phyloP scores from a whole-genome alignment of 345 rosid genomes.

The Acer yangbiense region DNA sequence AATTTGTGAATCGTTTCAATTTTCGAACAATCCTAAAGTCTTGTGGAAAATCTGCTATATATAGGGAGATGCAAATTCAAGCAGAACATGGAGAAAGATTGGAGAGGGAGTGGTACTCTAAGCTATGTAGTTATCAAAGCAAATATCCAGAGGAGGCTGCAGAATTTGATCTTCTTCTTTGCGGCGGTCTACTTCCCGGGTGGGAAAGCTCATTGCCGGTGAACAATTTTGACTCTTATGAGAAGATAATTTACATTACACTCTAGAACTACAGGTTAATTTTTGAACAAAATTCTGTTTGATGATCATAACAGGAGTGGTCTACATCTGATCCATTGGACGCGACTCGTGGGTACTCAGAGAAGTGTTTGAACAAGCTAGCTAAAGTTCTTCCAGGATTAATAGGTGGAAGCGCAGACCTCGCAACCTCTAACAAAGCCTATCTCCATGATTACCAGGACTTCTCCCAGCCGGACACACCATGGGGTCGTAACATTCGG shows the following conservation, averaged over 20 bases:
- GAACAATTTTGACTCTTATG: not conserved
- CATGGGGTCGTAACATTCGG: conserved; percentile 32
- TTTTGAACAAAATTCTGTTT: not conserved
- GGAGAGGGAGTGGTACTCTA: conserved; percentile 36
- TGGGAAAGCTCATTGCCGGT: conserved; percentile 44
- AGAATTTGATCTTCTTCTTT: conserved; percentile 29
- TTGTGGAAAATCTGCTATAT: not conserved
- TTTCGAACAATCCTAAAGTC: not conserved
- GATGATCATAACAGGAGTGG: conserved; percentile 32
- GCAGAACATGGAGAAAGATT: conserved; percentile 18
- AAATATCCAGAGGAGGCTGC: conserved; percentile 34
- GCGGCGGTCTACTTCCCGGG: conserved; percentile 31
- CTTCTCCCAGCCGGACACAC: conserved; percentile 23
- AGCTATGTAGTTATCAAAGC: conserved; percentile 20
- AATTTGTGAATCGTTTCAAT: not conserved
- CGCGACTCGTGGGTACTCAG: conserved; percentile 34
- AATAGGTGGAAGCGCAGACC: conserved; percentile 47
- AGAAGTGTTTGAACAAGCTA: conserved; percentile 36
- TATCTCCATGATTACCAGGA: conserved; percentile 26
- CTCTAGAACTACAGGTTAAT: no score
- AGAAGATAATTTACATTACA: not conserved
- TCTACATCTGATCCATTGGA: conserved; percentile 28
- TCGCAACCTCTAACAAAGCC: conserved; percentile 37
- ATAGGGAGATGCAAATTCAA: conserved; percentile 39
- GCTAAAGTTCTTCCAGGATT: conserved; percentile 39